Conservation (phyloP, 768 basidiomycete genomes). For the Leccinum boreale region DNA sequence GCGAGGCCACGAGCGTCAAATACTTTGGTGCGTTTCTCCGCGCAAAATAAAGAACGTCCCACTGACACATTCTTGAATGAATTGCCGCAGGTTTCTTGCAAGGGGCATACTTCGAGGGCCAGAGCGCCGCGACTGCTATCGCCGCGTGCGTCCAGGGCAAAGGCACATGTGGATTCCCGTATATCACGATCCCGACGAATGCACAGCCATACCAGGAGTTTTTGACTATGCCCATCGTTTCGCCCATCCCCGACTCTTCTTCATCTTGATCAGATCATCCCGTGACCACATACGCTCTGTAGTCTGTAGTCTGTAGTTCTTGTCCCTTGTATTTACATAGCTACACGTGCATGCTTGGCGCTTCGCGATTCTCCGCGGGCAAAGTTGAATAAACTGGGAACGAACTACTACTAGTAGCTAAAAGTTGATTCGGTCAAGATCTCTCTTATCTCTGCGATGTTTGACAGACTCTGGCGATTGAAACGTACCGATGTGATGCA, state of each 20-base stretch:
- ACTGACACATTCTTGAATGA: neutral
- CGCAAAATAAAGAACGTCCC: neutral
- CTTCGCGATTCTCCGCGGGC: neutral
- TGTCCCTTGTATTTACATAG: neutral
- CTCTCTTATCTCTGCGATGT: too few relatives aligned
- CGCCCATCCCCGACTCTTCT: neutral
- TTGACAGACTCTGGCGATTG: too few relatives aligned
- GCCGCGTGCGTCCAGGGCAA: slow-evolving; percentile 39
- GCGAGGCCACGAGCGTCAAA: slow-evolving; percentile 56
- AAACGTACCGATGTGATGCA: neutral
- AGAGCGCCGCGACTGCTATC: slow-evolving; percentile 37
- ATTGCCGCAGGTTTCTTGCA: too few relatives aligned
- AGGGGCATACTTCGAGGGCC: slow-evolving; percentile 57
- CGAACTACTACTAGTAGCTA: too few relatives aligned
- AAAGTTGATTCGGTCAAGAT: too few relatives aligned
- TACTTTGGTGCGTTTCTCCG: slow-evolving; percentile 49
- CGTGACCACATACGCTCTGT: neutral
- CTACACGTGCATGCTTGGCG: neutral
- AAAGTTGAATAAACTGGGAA: neutral
- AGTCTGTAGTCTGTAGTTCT: neutral
- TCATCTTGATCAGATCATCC: neutral
- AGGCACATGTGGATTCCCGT: slow-evolving; percentile 25
- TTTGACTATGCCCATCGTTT: slow-evolving; percentile 9
- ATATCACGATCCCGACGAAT: slow-evolving; percentile 29
- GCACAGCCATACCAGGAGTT: slow-evolving; percentile 30